Evolutionary conservation across 140 eudicot genomes (phyloP), one percentile per base, ranked within the genome.

Genomic region (Ambrosia hybrid): DNA sequence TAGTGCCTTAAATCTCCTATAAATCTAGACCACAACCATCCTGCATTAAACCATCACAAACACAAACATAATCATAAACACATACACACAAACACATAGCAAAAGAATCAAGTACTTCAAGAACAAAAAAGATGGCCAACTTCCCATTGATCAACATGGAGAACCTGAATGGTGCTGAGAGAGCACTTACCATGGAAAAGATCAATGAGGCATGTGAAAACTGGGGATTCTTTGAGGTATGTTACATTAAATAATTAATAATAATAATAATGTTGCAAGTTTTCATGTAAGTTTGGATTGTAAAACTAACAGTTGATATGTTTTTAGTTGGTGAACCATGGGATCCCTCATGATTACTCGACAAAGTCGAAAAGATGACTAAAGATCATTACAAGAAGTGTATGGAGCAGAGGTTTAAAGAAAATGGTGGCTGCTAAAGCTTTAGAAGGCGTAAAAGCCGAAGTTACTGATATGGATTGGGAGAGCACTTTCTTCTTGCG

Each of bases 191-290:
- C 21, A 77, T 86, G 91, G 88, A 77, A 67, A 55, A 38, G 65
- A 83, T 83, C 30, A 77, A 86, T 6, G 85, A 86, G 80, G 87
- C 88, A 65, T 85, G 91, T 63, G 91, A 85, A 71, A 83, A 86
- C 70, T 86, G 88, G 91, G 91, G 91, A 13, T 86, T 86, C 61
- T 83, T 86, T 74, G 91, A 86, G 91, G 91, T 86, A 83, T 67
- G 10, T 74, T 68, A 30, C 11, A 11, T 5, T 39, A 2, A 72
- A 53, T 21, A 21, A 21, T 21, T n/a, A n/a, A n/a, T 21, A 21
- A 2, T 57, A 9, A 13, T 13, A 3, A 37, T 0, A 55, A 36
- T 51, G 43, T 77, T 4, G 13, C 10, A 41, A 0, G 8, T 6
- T 5, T 75, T 15, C 45, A 17, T 33, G 46, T 43, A 12, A 13